Evolutionary conservation across 495 filamentous ascomycete species (phyloP).

Genomic region (Aspergillus affinis): DNA sequence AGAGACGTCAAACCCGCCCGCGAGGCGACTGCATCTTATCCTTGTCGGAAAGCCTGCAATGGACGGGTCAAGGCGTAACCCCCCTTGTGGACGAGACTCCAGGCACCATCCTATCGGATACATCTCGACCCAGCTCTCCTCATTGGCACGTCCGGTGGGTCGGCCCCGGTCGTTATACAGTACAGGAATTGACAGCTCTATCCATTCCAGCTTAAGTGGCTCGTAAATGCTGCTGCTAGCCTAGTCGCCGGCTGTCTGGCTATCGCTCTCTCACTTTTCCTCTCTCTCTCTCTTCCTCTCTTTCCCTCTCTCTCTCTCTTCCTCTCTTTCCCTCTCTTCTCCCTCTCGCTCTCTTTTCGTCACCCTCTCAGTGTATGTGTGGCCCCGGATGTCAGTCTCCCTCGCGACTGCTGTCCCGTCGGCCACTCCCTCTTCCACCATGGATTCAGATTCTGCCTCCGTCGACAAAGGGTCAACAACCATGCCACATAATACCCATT

Average conservation of each 20-base stretch:
- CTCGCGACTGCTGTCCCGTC: conserved; percentile 3
- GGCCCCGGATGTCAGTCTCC: background rate
- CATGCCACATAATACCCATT: background rate
- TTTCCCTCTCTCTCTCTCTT: conserved; percentile 2
- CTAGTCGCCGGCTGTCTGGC: conserved; percentile 5
- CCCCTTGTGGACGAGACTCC: too few relatives aligned
- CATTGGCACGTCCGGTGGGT: conserved; percentile 1
- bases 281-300: conserved; percentile 5
- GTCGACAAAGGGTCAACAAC: background rate
- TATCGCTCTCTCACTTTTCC: background rate
- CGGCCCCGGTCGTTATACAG: conserved; percentile 8
- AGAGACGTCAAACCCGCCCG: background rate
- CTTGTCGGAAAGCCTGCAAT: background rate
- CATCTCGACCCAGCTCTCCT: background rate
- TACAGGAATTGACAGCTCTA: conserved; percentile 21
- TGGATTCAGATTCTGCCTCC: conserved; percentile 11
- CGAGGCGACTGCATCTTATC: conserved; percentile 1
- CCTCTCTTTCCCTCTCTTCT: background rate
- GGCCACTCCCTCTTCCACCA: conserved; percentile 6
- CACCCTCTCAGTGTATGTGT: too few relatives aligned
- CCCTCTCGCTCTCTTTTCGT: too few relatives aligned
- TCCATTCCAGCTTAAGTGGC: conserved; percentile 7
- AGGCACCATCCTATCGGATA: background rate
- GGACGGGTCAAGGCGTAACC: background rate
- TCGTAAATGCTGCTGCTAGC: conserved; percentile 4